Percentiles rank a stretch among this genome's conserved stretches.
phyloP scores from a whole-genome alignment of 1,284 basidiomycete genomes.

The Rhodotorula sp. region DNA sequence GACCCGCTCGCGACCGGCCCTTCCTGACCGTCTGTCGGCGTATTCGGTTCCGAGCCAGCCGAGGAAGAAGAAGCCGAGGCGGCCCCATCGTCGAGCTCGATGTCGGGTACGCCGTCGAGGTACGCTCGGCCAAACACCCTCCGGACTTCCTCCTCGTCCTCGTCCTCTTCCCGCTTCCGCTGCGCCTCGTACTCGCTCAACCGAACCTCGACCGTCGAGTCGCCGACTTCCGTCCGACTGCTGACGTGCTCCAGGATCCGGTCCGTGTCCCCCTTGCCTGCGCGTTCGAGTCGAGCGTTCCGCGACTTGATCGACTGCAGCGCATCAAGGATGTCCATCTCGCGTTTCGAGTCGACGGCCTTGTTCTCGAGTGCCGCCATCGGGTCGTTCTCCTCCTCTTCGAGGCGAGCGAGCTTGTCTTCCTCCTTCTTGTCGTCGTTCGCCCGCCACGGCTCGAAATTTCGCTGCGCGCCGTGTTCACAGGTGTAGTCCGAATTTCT shows the following conservation, averaged over 20 bases:
- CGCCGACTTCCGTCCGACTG: constrained; percentile 54
- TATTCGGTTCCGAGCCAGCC: constrained; percentile 20
- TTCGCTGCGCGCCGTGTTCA: constrained; percentile 89
- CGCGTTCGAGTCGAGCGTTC: constrained; percentile 85
- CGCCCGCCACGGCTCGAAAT: constrained; percentile 89
- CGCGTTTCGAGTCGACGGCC: constrained; percentile 84
- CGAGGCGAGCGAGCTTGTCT: constrained; percentile 42
- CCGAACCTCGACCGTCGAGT: constrained; percentile 53
- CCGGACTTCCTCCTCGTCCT: constrained; percentile 84
- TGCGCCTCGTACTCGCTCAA: constrained; percentile 56
- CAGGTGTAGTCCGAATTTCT: constrained; percentile 83
- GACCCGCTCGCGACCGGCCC: constrained; percentile 40
- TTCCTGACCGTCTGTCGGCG: constrained; percentile 33
- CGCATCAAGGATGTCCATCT: constrained; percentile 98
- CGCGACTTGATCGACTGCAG: constrained; percentile 89
- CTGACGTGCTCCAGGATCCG: constrained; percentile 46
- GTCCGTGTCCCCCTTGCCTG: constrained; percentile 51
- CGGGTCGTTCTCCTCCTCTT: constrained; percentile 63
- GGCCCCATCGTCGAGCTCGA: constrained; percentile 43
- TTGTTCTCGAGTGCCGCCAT: constrained; percentile 95
- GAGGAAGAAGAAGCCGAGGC: constrained; percentile 22
- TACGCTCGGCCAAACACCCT: constrained; percentile 64
- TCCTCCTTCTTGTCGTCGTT: constrained; percentile 59
- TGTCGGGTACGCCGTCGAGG: constrained; percentile 47
- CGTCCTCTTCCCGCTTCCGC: constrained; percentile 67